Percentiles rank a stretch among this genome's conserved stretches.
Evolutionary conservation across 495 filamentous ascomycete genomes (phyloP).

Genomic region (Penicillium paradoxum): DNA sequence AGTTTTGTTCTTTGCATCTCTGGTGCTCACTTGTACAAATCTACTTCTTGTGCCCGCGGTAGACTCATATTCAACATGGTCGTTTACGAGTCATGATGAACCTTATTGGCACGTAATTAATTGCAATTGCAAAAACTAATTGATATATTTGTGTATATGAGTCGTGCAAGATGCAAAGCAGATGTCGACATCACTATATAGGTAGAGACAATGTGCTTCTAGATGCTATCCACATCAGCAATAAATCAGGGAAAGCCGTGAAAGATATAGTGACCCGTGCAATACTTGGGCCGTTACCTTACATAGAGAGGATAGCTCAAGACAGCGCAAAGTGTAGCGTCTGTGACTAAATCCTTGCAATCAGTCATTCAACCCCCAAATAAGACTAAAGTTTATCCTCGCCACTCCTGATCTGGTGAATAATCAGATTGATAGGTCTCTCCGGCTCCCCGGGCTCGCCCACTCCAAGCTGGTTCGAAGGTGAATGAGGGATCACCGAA

Average conservation of each 20-base stretch:
- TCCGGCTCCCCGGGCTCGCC: slow-evolving; percentile 30
- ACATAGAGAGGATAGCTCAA: too few relatives aligned
- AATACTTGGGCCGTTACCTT: too few relatives aligned
- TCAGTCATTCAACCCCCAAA: not conserved
- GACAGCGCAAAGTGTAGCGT: too few relatives aligned
- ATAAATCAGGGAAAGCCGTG: too few relatives aligned
- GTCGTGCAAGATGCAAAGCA: too few relatives aligned
- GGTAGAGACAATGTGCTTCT: too few relatives aligned
- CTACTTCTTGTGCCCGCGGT: not conserved
- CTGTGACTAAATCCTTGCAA: not conserved
- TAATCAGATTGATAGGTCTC: slow-evolving; percentile 27
- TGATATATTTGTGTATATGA: not conserved
- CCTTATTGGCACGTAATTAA: too few relatives aligned
- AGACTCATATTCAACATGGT: too few relatives aligned
- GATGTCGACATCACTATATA: too few relatives aligned
- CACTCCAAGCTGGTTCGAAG: slow-evolving; percentile 19
- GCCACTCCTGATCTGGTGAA: not conserved
- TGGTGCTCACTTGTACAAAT: not conserved
- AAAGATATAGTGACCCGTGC: too few relatives aligned
- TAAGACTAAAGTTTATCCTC: not conserved
- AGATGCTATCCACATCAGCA: too few relatives aligned
- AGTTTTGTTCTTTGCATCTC: not conserved
- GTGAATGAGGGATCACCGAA: slow-evolving; percentile 34
- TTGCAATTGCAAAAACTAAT: not conserved
- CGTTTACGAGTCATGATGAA: too few relatives aligned